Percentiles rank a stretch among this genome's conserved stretches.
These are phyloP conservation scores for Wickerhamomyces kurtzmanii DNA, from an alignment of 805 yeast species.

Conservation along the genomic window DNA sequence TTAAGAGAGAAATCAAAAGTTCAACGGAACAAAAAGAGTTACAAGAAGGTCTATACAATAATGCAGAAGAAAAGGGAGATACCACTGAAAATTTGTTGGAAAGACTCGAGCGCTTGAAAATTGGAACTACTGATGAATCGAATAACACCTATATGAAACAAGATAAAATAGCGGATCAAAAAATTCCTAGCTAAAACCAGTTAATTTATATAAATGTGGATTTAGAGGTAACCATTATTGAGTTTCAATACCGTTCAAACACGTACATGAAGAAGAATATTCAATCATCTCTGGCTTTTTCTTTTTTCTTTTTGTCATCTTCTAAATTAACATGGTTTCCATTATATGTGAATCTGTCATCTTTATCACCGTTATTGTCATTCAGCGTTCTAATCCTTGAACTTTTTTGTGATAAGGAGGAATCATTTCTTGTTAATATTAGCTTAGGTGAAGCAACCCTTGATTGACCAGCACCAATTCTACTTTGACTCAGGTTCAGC, in stretches of 20 bases:
- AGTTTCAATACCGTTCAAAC: too few relatives aligned
- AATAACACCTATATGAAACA: too few relatives aligned
- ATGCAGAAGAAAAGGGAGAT: constrained; percentile 3
- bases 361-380: constrained; percentile 16
- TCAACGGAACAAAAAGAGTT: too few relatives aligned
- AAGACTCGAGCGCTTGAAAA: constrained; percentile 14
- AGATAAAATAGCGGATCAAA: too few relatives aligned
- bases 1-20: constrained; percentile 4
- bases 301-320: constrained; percentile 28
- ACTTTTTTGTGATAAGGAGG: constrained; percentile 8
- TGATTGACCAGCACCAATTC: constrained; percentile 1
- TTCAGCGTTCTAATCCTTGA: constrained; percentile 19
- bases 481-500: constrained; percentile 9
- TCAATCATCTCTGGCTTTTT: too few relatives aligned
- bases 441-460: constrained; percentile 10
- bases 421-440: constrained; percentile 8
- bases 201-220: too few relatives aligned
- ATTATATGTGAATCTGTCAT: constrained; percentile 40
- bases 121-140: too few relatives aligned
- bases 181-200: too few relatives aligned
- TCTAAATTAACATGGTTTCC: constrained; percentile 47
- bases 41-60: too few relatives aligned
- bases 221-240: too few relatives aligned
- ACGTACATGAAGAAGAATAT: too few relatives aligned
- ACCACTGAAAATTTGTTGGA: constrained; percentile 10